Evolutionary conservation across 2,329 filamentous ascomycete species (phyloP).

Genomic region (Aspergillus sp.): DNA sequence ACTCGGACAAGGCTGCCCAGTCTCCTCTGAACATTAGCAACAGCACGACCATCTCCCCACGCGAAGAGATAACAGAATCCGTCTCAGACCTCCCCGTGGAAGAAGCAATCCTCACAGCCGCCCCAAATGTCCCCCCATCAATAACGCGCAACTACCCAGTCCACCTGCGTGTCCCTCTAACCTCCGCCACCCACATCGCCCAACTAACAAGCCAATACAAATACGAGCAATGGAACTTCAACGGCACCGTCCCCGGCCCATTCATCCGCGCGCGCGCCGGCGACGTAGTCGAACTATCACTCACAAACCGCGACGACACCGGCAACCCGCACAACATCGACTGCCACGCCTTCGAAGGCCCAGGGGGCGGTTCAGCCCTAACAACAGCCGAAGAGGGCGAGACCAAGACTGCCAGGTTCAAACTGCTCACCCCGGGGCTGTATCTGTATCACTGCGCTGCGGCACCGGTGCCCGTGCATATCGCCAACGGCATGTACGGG

Average conservation of each 20-base stretch:
- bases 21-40: background rate
- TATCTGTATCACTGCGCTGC: background rate
- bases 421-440: background rate
- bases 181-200: slow-evolving; percentile 24
- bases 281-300: slow-evolving; percentile 13
- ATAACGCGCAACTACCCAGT: background rate
- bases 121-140: background rate
- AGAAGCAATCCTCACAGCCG: background rate
- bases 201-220: slow-evolving; percentile 36
- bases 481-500: background rate
- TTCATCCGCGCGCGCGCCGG: slow-evolving; percentile 38
- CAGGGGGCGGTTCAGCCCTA: slow-evolving; percentile 33
- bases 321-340: slow-evolving; percentile 40
- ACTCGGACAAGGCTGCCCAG: background rate
- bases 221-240: slow-evolving; percentile 39
- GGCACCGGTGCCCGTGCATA: background rate
- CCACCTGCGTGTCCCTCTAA: slow-evolving; percentile 21
- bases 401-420: slow-evolving; percentile 23
- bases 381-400: slow-evolving; percentile 34
- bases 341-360: slow-evolving; percentile 35
- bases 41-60: background rate
- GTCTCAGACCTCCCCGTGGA: background rate
- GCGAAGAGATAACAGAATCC: background rate
- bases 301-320: slow-evolving; percentile 34
- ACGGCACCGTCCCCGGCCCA: slow-evolving; percentile 33